Evolutionary conservation across 306 rosid genomes (phyloP), one percentile per base, ranked within the genome.

Genomic region (Cotoneaster glaucophyllus): DNA sequence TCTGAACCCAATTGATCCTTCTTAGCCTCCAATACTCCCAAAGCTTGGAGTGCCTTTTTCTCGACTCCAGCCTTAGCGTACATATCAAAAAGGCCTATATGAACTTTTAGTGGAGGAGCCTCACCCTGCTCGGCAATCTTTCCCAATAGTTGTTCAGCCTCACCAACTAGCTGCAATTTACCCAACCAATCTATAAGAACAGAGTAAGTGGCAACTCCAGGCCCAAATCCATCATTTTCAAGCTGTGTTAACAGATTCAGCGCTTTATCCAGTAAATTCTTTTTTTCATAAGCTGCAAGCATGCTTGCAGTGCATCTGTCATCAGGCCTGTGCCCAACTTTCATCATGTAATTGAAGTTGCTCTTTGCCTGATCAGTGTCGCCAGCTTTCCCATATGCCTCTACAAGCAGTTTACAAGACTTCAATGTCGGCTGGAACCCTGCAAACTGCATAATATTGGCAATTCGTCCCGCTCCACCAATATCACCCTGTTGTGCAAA

Each of bases 131-230:
- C 73, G 7, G 90, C 81, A 58, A 95, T 86, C 88, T 89, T 92
- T 24, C 78, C 88, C 73, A 92, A 44, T 57, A 95, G 65, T 54
- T 90, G 91, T 81, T 95, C 97, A n/a, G 80, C 97, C 85, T 95
- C 97, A 21, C 86, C 83, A 67, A 95, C 80, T 64, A 95, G 96
- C 78, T 84, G 88, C 91, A 95, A 70, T 84, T 78, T 88, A 31
- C 86, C 89, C 64, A 95, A 67, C 99, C 97, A 95, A 74, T 92
- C 99, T 74, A 95, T 80, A 63, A 95, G 91, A 88, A 89, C 91
- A 58, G 90, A 78, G 83, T 85, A 89, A 71, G 97, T 90, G 58
- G 86, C 86, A 76, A 90, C 88, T 78, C 99, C 97, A 15, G 93
- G 96, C 85, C 84, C 82, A 82, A 92, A 90, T 12, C 97, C 97